Evolutionary conservation across 106 monocot genomes (phyloP), one percentile per base, ranked within the genome.

Genomic region (Dendrobium officinale): DNA sequence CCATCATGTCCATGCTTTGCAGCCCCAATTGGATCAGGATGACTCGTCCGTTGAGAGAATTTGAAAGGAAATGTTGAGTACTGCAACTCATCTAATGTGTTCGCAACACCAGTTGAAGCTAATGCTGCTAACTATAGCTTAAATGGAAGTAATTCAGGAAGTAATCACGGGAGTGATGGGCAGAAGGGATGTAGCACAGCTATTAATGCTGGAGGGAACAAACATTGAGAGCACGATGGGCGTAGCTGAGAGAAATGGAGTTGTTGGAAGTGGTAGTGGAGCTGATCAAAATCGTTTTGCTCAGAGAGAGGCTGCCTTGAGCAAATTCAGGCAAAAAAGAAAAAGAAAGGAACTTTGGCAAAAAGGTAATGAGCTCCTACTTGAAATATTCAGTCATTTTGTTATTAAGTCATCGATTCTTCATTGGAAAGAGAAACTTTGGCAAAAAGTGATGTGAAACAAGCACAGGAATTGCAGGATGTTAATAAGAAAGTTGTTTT

Each of bases 301-400:
- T 15, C 86, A 84, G 73, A 85, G 97, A 86, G 94, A 92, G 72
- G 91, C 91, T 42, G 94, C 91, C 3, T 72, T 98, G 83, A 94
- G 83, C 83, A 94, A 98, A 79, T 98, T 98, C 64, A 67, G 94
- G 41, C 85, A 89, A 78, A 98, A 98, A 77, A 86, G 94, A 59
- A 98, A 98, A 98, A 80, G 88, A 89, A 29, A 85, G 97, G 75
- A 92, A 92, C 86, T 98, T 95, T 59, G 88, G 79, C 20, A 98
- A 95, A 81, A 94, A 92, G 94, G 97, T 98, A 89, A 9, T 48
- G 27, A 24, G 55, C 70, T 66, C 79, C 67, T 75, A 6, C 9
- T 68, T 85, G 78, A 15, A 37, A 11, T 44, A 19, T 43, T 64
- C 47, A 17, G 18, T 44, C 0, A 55, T 55, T 31, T 22, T 61